Base-by-base conservation (phyloP, 371 early-diverging fungal species). In the Saksenaea oblongispora region DNA sequence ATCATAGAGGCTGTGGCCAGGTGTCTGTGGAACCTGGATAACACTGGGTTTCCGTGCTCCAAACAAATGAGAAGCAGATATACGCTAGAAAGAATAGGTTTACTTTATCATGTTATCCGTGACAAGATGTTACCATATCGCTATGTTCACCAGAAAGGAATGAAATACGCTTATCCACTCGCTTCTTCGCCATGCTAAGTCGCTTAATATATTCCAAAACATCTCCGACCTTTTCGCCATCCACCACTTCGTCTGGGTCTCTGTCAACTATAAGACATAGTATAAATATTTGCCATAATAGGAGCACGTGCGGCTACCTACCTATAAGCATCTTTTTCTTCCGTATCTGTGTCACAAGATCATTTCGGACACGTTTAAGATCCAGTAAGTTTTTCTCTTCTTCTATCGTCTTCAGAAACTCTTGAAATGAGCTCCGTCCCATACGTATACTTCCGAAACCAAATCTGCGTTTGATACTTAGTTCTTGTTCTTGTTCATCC, bases 221-320 rank as follows among this genome's bases (percentile, higher is more conserved):
- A 54, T 92, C 91, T 39, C 85, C 73, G n/a, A 94, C 95, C 34
- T 87, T 86, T 72, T 88, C 85, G 5, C 95, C 95, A 59, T 94
- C 86, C 27, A 95, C 82, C 14, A 91, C 80, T 55, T 93, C 93
- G 63, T 87, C 86, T 36, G 85, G 82, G 62, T 83, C 84, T 41
- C 85, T 78, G 56, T 87, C 89, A 61, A 73, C 88, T 74, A 84
- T 53, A 22, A 34, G 42, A 55, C 18, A 5, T 41, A 44, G 5
- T 11, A 58, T 11, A n/a, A 31, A 57, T 26, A 28, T 15, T 39
- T 36, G 31, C 17, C 37, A 36, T 15, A 70, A 22, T 27, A 17
- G 41, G n/a, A 3, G 10, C 39, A 39, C 15, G 39, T 39, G 11
- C 17, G 14, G 10, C 24, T 10, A 47, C 57, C 66, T 79, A 84